Percentiles rank a stretch among this genome's conserved stretches.
phyloP scores from a whole-genome alignment of 2,329 filamentous ascomycete genomes.

The Stagonosporopsis cucurbitacearum region DNA sequence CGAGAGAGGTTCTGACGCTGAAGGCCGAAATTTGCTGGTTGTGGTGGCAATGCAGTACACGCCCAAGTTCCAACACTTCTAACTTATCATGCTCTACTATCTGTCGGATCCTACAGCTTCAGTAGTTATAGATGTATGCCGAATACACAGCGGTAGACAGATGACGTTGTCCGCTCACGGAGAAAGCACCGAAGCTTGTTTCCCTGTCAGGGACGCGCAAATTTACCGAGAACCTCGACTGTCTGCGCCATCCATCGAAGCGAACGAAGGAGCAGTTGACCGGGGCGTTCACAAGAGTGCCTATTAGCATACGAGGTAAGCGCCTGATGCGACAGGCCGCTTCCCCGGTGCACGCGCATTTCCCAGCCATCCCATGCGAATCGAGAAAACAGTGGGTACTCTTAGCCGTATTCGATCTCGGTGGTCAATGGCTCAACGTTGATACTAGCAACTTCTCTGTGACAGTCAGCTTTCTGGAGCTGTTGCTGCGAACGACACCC shows the following conservation, averaged over 20 bases:
- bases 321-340: slow-evolving; percentile 27
- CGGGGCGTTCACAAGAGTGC: slow-evolving; percentile 9
- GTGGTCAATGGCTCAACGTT: slow-evolving; percentile 24
- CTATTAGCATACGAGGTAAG: slow-evolving; percentile 28
- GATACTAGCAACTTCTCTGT: slow-evolving; percentile 7
- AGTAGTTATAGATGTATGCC: neutral
- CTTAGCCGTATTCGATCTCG: slow-evolving; percentile 28
- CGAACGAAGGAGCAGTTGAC: slow-evolving; percentile 1
- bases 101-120: neutral
- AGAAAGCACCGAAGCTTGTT: neutral
- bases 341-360: slow-evolving; percentile 38
- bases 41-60: neutral
- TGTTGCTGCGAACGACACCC: neutral
- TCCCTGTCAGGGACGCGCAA: neutral
- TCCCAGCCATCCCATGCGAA: slow-evolving; percentile 8
- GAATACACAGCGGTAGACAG: neutral
- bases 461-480: neutral
- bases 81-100: neutral
- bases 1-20: neutral
- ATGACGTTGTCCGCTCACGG: neutral
- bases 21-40: neutral
- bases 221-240: neutral
- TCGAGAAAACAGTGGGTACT: slow-evolving; percentile 23
- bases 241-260: neutral
- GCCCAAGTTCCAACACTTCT: neutral